Base-by-base conservation (phyloP, 495 filamentous ascomycete genomes). In the Jackrogersella multiformis region DNA sequence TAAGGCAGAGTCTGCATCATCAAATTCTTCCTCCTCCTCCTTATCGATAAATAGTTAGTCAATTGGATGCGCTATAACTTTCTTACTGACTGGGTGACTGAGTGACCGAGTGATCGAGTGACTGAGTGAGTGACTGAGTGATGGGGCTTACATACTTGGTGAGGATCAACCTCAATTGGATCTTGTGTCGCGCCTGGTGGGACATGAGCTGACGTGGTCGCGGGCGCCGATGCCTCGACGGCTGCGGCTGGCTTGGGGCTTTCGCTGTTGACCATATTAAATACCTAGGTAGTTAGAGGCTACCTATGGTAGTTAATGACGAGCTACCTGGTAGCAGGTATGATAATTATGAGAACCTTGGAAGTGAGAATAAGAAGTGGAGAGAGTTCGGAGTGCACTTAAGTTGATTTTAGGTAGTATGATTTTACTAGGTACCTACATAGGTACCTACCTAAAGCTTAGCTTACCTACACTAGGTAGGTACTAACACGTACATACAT, bases 1-100 rank as follows among this genome's bases (percentile, higher is more conserved):
- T 20, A 76, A 64, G 1, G 75, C 69, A 5, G 79, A 82, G 44
- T 81, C 79, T 26, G 36, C 64, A 38, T 82, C 77, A 23, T 75
- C 69, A 34, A 71, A 44, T 12, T 59, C 35, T 13, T 59, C 56
- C 2, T 56, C 58, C 15, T 69, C 60, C 24, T 64, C 60, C 59
- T 64, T 56, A 9, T 15, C 0, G 26, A 15, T 36, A 1, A 26
- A 52, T 56, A 15, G 42, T 64, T 48, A 64, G 55, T 41, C 21
- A 60, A 42, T 18, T 44, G 5, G 0, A 53, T 16, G 48, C 2
- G 18, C 2, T 13, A 35, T 23, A 16, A 24, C 23, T 10, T 10
- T 56, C 26, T 15, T 35, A 61, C n/a, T n/a, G n/a, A n/a, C n/a
- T n/a, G n/a, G n/a, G n/a, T n/a, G n/a, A n/a, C n/a, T n/a, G n/a